phyloP scores from a whole-genome alignment of 495 filamentous ascomycete genomes.

The Trichoderma erinaceum region DNA sequence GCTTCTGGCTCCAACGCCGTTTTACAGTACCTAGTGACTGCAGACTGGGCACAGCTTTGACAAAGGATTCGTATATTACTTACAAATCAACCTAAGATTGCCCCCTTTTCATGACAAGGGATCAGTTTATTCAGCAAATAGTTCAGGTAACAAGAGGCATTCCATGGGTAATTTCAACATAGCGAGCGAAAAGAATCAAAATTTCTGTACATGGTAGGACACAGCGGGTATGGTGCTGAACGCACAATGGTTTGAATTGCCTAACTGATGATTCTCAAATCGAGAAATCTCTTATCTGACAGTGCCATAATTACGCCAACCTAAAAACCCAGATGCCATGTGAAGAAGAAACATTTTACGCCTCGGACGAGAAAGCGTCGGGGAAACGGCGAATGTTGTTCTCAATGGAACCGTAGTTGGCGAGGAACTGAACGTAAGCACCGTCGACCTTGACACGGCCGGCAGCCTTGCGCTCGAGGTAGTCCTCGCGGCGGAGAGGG shows the following conservation, averaged over 20 bases:
- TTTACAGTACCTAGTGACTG: too few relatives aligned
- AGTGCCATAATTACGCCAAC: conserved; percentile 16
- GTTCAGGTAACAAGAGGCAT: too few relatives aligned
- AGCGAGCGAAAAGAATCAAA: too few relatives aligned
- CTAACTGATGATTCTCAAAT: conserved; percentile 15
- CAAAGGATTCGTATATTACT: too few relatives aligned
- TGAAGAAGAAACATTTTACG: conserved; percentile 6
- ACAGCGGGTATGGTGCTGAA: conserved; percentile 10
- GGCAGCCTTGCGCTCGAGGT: conserved; percentile 81
- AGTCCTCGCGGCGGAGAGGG: conserved; percentile 92
- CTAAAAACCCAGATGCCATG: conserved; percentile 13
- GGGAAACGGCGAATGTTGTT: conserved; percentile 91
- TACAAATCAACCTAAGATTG: too few relatives aligned
- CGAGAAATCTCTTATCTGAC: conserved; percentile 15
- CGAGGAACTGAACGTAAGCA: conserved; percentile 98
- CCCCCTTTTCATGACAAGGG: too few relatives aligned
- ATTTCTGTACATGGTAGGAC: not conserved
- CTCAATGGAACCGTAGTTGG: conserved; percentile 77
- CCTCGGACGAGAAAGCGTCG: conserved; percentile 63
- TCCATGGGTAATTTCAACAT: too few relatives aligned
- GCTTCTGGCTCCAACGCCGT: not conserved
- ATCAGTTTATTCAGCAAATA: too few relatives aligned
- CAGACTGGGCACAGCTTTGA: too few relatives aligned
- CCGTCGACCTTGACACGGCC: conserved; percentile 90
- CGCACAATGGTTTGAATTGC: conserved; percentile 13